A percentile compares a stretch with the other conserved stretches of the same genome.
Conservation (phyloP, 2,329 filamentous ascomycete species). For the Colletotrichum aenigma region DNA sequence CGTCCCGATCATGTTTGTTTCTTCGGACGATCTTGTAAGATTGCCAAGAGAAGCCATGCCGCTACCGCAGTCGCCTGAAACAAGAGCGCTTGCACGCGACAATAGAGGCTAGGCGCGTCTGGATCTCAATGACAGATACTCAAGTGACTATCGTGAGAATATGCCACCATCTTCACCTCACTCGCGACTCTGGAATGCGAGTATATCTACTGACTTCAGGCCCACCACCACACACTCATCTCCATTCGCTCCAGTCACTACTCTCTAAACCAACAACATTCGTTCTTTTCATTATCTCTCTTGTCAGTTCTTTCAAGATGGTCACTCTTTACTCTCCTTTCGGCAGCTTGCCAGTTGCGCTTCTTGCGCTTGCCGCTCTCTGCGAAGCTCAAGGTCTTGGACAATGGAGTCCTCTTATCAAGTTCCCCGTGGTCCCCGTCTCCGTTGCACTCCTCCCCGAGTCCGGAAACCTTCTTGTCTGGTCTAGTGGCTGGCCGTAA, state of each 20-base stretch:
- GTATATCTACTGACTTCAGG: not conserved
- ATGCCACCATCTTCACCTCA: not conserved
- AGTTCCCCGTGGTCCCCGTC: slow-evolving; percentile 40
- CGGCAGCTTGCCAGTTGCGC: not conserved
- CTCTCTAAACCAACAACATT: not conserved
- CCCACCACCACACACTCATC: rapidly evolving
- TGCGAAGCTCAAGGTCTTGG: slow-evolving; percentile 23
- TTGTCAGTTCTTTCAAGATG: not conserved
- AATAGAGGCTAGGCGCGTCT: not conserved
- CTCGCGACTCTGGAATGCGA: not conserved
- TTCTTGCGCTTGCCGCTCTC: not conserved
- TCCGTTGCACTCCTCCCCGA: slow-evolving; percentile 22
- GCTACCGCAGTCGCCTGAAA: not conserved
- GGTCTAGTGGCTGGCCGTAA: slow-evolving; percentile 14
- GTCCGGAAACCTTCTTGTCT: slow-evolving; percentile 7
- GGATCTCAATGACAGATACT: not conserved
- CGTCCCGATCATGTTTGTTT: not conserved
- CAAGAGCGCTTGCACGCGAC: not conserved
- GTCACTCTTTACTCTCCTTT: not conserved
- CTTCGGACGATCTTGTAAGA: not conserved
- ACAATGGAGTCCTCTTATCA: slow-evolving; percentile 36
- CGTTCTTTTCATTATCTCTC: not conserved
- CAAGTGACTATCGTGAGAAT: not conserved
- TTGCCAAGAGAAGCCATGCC: not conserved
- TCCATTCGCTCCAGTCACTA: not conserved